Percentiles rank a stretch among this genome's conserved stretches.
phyloP scores from a whole-genome alignment of 495 filamentous ascomycete genomes.

The Trichoderma parareesei region DNA sequence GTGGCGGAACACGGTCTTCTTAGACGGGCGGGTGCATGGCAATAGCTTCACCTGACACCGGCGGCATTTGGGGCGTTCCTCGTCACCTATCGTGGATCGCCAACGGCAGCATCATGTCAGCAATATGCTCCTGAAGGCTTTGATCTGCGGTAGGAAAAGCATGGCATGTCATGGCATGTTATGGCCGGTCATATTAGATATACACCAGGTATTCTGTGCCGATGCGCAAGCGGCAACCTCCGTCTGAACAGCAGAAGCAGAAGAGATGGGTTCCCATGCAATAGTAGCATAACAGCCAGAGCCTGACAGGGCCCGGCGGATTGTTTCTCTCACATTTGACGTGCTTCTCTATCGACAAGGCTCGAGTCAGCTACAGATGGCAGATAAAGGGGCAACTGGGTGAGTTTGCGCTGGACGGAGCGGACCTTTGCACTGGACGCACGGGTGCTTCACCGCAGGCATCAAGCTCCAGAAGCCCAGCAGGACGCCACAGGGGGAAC shows the following conservation, averaged over 20 bases:
- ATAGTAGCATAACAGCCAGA: neutral
- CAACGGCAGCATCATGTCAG: neutral
- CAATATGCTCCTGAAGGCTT: neutral
- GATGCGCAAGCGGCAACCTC: neutral
- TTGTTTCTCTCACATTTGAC: conserved; percentile 6
- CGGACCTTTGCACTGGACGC: conserved; percentile 11
- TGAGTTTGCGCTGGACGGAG: too few species aligned
- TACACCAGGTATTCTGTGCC: neutral
- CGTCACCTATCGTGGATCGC: conserved; percentile 2
- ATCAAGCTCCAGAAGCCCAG: neutral
- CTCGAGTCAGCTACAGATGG: neutral
- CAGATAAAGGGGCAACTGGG: neutral
- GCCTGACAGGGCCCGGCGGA: too few species aligned
- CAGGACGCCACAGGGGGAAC: neutral
- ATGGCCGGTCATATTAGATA: neutral
- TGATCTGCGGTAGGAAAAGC: neutral
- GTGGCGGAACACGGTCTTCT: conserved; percentile 4
- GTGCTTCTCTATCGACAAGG: neutral
- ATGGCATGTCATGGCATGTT: too few species aligned
- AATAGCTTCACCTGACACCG: neutral
- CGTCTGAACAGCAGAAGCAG: neutral
- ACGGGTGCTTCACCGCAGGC: conserved; percentile 9
- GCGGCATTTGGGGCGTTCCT: conserved; percentile 4
- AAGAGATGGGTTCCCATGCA: neutral
- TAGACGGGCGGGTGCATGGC: neutral